These are phyloP conservation scores for Skeletonema potamos DNA, from an alignment of 108 stramenopile genomes.

Conservation along the genomic window DNA sequence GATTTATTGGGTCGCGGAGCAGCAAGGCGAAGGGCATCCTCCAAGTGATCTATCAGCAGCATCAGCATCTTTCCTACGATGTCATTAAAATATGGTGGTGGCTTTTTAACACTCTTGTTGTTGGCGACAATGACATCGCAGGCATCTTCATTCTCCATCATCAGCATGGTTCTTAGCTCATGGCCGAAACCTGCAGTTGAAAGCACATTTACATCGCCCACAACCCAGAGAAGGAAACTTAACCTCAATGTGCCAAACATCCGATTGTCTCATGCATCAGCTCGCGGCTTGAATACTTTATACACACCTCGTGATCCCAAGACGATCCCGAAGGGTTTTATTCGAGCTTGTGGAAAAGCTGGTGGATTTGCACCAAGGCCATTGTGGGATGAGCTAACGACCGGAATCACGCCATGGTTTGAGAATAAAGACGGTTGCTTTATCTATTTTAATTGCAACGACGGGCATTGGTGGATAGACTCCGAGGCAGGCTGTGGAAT, in stretches of 20 bases:
- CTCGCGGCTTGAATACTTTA: conserved; percentile 18
- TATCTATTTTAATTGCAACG: conserved; percentile 32
- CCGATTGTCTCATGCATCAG: conserved; percentile 2
- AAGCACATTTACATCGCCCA: neutral
- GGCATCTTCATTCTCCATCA: neutral
- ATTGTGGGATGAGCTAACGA: conserved; percentile 29
- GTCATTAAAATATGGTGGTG: neutral
- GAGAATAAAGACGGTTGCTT: conserved; percentile 25
- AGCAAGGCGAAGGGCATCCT: neutral
- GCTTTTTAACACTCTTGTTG: neutral
- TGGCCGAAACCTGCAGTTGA: neutral
- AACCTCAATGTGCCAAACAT: conserved; percentile 10
- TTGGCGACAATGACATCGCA: neutral
- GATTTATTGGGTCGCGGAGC: neutral
- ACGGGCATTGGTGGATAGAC: conserved; percentile 35
- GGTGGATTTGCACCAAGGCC: conserved; percentile 40
- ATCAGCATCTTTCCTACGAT: neutral
- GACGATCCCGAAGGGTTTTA: conserved; percentile 29
- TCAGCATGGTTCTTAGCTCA: neutral
- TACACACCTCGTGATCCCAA: conserved; percentile 28
- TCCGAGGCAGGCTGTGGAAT: conserved; percentile 7
- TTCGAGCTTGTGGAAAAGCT: conserved; percentile 26
- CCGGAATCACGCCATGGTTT: conserved; percentile 40
- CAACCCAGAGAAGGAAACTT: neutral
- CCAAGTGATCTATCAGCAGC: neutral